Base-by-base conservation (phyloP, 306 rosid species). In the Rosa lucieae region DNA sequence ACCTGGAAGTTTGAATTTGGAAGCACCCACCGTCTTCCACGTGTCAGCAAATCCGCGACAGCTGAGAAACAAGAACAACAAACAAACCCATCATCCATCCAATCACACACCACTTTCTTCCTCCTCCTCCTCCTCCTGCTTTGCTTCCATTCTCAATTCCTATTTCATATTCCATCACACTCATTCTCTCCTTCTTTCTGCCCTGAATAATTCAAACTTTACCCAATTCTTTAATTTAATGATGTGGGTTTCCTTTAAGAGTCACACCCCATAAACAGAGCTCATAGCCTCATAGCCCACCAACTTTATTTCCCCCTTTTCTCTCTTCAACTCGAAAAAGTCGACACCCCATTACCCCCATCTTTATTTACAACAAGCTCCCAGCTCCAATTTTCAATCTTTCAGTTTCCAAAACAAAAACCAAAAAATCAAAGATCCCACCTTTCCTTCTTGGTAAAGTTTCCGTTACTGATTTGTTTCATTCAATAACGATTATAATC, bases 1-100 rank as follows among this genome's bases (percentile, higher is more conserved):
- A 74, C 51, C 21, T 55, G 77, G 67, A 55, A 11, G 13, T 7
- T 52, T 12, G 42, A 37, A 10, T 35, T 29, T 13, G 55, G 75
- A 47, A 70, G 42, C 59, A 47, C 37, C 18, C 3, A 18, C 53
- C 39, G 0, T 4, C 40, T 26, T 74, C 68, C 78, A 74, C 78
- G 78, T 74, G 77, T 58, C 51, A 42, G 15, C 67, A 5, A 39
- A 37, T 55, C 67, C 14, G 8, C 51, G 11, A 72, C 77, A 20
- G 3, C 37, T 35, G 77, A 21, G 37, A 13, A 32, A 12, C 14
- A 14, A 63, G 43, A 63, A 29, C 69, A 66, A 66, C 70, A 7
- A 2, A 66, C 47, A 66, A 35, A 1, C 10, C 21, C 71, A 66
- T 74, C 53, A 51, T 35, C 53, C 8, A 2, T 39, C 42, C 78